Evolutionary conservation across 2,329 filamentous ascomycete genomes (phyloP), one percentile per base, ranked within the genome.

Genomic region (Calonectria hongkongensis): DNA sequence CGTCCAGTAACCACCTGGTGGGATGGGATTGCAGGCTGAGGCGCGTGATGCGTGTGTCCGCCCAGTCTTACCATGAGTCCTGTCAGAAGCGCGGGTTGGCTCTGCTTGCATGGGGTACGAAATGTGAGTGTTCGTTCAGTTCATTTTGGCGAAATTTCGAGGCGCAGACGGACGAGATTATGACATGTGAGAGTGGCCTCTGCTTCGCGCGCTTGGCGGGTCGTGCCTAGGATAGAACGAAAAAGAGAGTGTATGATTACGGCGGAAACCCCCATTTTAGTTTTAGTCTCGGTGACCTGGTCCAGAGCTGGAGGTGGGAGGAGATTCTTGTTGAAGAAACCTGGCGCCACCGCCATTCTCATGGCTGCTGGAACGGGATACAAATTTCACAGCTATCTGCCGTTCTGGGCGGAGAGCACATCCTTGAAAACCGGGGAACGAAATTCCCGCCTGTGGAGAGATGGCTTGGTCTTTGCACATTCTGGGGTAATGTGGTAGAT

Each of bases 251-350:
- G 30, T 33, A 56, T 51, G 62, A 69, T 56, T 66, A 72, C 70
- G 76, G 77, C 66, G 70, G 41, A 72, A 66, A 68, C 67, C 64
- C 77, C 77, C 33, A 75, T 70, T 77, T 73, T 58, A 75, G 77
- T 70, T 63, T 66, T 78, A 75, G 77, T 50, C n/a, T 30, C 6
- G 47, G 48, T 25, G 33, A 36, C 45, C 33, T 66, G 66, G 45
- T 16, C 33, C 47, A 16, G 33, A 47, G n/a, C 30, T 41, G 16
- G 16, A 39, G 47, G 45, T 41, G 30, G 43, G n/a, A 25, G 43
- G 39, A 47, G 41, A 25, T 60, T 60, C 33, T 60, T n/a, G 33
- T 21, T 58, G 33, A 60, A 60, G 54, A 41, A 60, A 28, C 54
- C 54, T 39, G 21, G 33, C 36, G 28, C 33, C 54, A 60, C 54